Evolutionary conservation across 768 basidiomycete species (phyloP).

Genomic region (Amylocystis lapponica): DNA sequence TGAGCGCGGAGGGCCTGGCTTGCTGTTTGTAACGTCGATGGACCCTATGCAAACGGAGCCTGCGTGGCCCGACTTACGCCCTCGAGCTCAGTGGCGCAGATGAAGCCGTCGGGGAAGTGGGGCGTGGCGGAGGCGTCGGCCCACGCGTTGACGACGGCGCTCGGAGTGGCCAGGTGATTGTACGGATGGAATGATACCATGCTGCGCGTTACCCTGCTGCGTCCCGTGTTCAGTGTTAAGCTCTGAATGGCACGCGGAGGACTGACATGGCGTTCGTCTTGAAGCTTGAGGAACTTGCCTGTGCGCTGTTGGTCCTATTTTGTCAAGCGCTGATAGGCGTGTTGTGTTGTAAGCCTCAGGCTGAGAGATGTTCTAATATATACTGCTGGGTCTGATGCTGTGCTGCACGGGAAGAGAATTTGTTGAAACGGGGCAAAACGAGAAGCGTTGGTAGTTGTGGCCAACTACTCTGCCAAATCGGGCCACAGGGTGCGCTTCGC

Average conservation of each 20-base stretch:
- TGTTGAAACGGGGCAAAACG: too few relatives aligned
- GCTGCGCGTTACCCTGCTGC: slow-evolving; percentile 46
- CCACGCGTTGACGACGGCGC: slow-evolving; percentile 56
- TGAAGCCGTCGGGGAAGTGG: slow-evolving; percentile 47
- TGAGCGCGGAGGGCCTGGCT: slow-evolving; percentile 9
- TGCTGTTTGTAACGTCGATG: slow-evolving; percentile 55
- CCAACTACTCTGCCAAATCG: too few relatives aligned
- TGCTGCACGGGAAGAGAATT: too few relatives aligned
- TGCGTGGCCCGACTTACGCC: slow-evolving; percentile 53
- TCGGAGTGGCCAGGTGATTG: slow-evolving; percentile 61
- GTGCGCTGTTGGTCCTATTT: too few relatives aligned
- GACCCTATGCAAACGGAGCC: slow-evolving; percentile 53
- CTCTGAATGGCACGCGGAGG: background rate
- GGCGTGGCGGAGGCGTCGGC: slow-evolving; percentile 20
- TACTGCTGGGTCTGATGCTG: too few relatives aligned
- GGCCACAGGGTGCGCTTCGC: too few relatives aligned
- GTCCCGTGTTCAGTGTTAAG: background rate
- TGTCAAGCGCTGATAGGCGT: too few relatives aligned
- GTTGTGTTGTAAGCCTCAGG: too few relatives aligned
- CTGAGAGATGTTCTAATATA: too few relatives aligned
- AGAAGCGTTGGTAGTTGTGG: too few relatives aligned
- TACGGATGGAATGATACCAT: slow-evolving; percentile 69
- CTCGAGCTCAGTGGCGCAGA: slow-evolving; percentile 49
- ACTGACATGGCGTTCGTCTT: slow-evolving; percentile 44
- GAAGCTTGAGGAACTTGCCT: slow-evolving; percentile 29